These are phyloP conservation scores for Hibiscus trionum DNA, from an alignment of 345 rosid genomes.

Conservation along the genomic window DNA sequence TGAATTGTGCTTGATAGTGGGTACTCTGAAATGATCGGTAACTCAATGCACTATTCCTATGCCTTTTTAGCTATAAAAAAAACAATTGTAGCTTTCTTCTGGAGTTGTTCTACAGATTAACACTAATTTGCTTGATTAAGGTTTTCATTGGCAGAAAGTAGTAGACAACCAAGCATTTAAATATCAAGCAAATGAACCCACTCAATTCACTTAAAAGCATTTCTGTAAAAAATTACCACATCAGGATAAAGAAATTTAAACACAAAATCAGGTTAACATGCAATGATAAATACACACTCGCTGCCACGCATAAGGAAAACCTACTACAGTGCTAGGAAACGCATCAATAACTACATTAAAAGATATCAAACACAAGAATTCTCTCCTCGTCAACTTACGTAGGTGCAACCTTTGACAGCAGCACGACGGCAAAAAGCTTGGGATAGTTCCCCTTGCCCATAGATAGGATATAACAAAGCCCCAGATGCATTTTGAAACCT, in stretches of 20 bases:
- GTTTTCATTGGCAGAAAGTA: not conserved
- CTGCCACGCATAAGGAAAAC: not conserved
- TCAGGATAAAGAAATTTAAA: not conserved
- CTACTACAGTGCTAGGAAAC: not conserved
- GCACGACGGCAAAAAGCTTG: conserved; percentile 95
- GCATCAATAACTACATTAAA: not conserved
- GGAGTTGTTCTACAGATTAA: not conserved
- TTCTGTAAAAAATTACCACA: not conserved
- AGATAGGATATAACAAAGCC: conserved; percentile 72
- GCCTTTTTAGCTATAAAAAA: not conserved
- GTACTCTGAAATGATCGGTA: not conserved
- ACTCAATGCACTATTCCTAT: not conserved
- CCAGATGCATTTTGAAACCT: conserved; percentile 77
- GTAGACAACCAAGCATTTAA: not conserved
- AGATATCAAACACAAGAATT: not conserved
- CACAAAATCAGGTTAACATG: not conserved
- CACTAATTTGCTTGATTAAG: not conserved
- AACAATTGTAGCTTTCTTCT: not conserved
- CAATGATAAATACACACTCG: not conserved
- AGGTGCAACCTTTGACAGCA: conserved; percentile 83
- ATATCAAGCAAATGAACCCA: not conserved
- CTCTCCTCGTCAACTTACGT: conserved; percentile 43
- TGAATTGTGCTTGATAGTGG: not conserved
- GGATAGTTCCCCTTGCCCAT: conserved; percentile 90
- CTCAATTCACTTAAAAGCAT: not conserved